Percentiles rank a stretch among this genome's conserved stretches.
Conservation (phyloP, 2,329 filamentous ascomycete genomes). For the Dothidotthia symphoricarpi region DNA sequence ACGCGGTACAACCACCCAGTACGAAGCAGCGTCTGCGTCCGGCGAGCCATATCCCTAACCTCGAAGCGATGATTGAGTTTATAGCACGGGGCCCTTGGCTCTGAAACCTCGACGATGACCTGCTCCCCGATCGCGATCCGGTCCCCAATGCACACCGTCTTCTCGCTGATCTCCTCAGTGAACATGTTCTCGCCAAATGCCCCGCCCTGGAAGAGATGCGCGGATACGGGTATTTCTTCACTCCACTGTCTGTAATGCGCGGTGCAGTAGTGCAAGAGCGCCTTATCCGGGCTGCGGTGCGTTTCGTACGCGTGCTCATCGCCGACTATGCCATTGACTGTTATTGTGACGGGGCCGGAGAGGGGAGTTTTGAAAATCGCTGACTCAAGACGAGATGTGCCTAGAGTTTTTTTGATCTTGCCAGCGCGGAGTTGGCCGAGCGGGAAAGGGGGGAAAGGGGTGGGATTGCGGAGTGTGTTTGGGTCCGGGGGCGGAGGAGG, state of each 20-base stretch:
- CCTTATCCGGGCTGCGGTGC: slow-evolving; percentile 64
- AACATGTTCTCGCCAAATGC: slow-evolving; percentile 67
- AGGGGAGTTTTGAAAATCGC: slow-evolving; percentile 58
- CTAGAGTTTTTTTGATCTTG: slow-evolving; percentile 56
- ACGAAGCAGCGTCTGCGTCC: slow-evolving; percentile 56
- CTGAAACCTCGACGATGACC: slow-evolving; percentile 57
- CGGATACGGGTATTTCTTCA: slow-evolving; percentile 52
- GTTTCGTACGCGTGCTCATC: slow-evolving; percentile 64
- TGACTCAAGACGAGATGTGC: slow-evolving; percentile 49
- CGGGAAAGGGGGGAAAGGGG: slow-evolving; percentile 43
- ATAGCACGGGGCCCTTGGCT: slow-evolving; percentile 65
- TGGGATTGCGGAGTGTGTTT: slow-evolving; percentile 18
- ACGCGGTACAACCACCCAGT: slow-evolving; percentile 69
- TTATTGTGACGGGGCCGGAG: slow-evolving; percentile 48
- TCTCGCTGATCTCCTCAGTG: slow-evolving; percentile 58
- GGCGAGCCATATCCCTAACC: slow-evolving; percentile 60
- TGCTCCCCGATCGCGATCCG: slow-evolving; percentile 52
- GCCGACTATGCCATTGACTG: slow-evolving; percentile 52
- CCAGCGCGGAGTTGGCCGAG: slow-evolving; percentile 59
- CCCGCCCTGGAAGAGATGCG: slow-evolving; percentile 55
- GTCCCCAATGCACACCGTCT: slow-evolving; percentile 65
- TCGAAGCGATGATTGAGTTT: slow-evolving; percentile 68
- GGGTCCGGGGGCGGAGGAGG: slow-evolving; percentile 25
- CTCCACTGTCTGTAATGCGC: slow-evolving; percentile 59
- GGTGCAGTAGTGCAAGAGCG: slow-evolving; percentile 61